Base-by-base conservation (phyloP, 306 rosid species). In the Rosa chinensis region DNA sequence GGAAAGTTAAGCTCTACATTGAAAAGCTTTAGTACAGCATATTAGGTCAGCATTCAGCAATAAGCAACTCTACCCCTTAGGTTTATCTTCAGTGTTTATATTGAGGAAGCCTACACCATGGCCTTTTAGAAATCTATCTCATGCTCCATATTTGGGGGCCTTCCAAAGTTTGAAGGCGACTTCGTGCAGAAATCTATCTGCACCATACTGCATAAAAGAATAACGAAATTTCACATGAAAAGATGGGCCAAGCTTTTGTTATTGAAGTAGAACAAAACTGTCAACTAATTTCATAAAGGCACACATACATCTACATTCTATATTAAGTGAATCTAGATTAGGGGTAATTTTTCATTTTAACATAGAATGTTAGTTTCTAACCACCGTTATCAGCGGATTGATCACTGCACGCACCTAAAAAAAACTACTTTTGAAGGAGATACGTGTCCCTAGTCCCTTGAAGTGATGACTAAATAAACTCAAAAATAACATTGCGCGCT, bases 71-170 rank as follows among this genome's bases (percentile, higher is more conserved):
- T 5, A 45, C 8, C 48, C 77, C 73, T 43, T n/a, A 0, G 16
- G 16, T 66, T 68, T 12, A 37, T n/a, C 55, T 72, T 21, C 39
- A 4, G 16, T 73, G 43, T 13, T 40, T 25, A n/a, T 14, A 25
- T 12, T 8, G 44, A 59, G 50, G 35, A 49, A 72, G 6, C n/a
- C 12, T 6, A n/a, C 68, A 73, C 50, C 12, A 53, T 32, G 50
- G 50, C 20, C 48, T 42, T 5, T 37, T 39, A 39, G 61, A 45
- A 10, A 35, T 17, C 13, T 12, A 77, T 40, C 67, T 92, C 82
- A 95, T 44, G 99, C 99, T 84, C 98, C 99, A 75, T 95, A 95
- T 77, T 95, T 93, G 66, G 99, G 98, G 78, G 97, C 97, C 86
- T 93, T 95, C 97, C 99, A 95, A 21, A 95, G 90, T 90, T 93